These are phyloP conservation scores for Primulina eburnea DNA, from an alignment of 257 asterid genomes.

Conservation along the genomic window DNA sequence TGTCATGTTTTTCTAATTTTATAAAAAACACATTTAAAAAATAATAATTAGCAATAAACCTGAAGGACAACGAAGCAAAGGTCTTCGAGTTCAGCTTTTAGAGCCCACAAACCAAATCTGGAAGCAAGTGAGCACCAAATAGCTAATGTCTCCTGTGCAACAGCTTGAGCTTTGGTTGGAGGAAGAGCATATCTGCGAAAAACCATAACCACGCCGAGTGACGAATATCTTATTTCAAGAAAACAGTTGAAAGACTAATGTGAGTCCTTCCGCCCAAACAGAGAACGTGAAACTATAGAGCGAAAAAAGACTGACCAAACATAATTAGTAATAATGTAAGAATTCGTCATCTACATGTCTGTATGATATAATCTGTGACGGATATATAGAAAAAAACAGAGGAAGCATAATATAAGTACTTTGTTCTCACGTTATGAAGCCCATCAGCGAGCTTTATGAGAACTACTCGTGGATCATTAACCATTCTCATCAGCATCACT, in stretches of 20 bases:
- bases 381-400: slow-evolving; percentile 11
- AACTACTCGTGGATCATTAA: slow-evolving; percentile 97
- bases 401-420: slow-evolving; percentile 39
- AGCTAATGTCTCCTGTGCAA: slow-evolving; percentile 91
- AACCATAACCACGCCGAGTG: slow-evolving; percentile 15
- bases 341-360: not conserved
- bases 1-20: slow-evolving; percentile 18
- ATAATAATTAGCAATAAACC: slow-evolving; percentile 38
- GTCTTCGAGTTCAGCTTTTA: slow-evolving; percentile 98
- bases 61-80: slow-evolving; percentile 95
- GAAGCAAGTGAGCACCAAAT: slow-evolving; percentile 99
- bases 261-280: not conserved
- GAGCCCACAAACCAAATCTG: slow-evolving; percentile 92
- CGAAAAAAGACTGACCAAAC: slow-evolving; percentile 8
- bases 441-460: slow-evolving; percentile 99
- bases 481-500: slow-evolving; percentile 97
- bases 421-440: slow-evolving; percentile 98
- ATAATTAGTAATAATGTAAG: not conserved
- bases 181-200: slow-evolving; percentile 79
- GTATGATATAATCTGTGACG: not conserved
- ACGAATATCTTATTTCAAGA: slow-evolving; percentile 10
- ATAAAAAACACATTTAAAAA: slow-evolving; percentile 2
- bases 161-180: slow-evolving; percentile 82
- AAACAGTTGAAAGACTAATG: slow-evolving; percentile 23
- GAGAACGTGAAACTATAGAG: slow-evolving; percentile 9